Evolutionary conservation across 1,284 basidiomycete species (phyloP), one percentile per base, ranked within the genome.

Genomic region (Irpex rosettiformis): DNA sequence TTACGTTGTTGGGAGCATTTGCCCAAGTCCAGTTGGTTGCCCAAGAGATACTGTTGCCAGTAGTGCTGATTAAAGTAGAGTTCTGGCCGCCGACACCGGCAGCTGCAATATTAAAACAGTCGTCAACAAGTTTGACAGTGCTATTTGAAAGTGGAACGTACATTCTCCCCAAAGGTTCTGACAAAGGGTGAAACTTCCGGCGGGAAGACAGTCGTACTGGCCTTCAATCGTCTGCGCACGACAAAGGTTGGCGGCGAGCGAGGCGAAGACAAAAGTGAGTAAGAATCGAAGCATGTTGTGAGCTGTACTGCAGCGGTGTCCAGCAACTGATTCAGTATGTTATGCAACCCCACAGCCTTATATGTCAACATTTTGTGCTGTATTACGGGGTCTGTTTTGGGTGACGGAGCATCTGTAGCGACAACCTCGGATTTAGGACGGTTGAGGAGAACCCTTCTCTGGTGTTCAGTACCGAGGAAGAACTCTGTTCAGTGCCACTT

Each of bases 1-100:
- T 84, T 57, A 84, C 82, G 58, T 71, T 75, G 66, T 83, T 83
- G 28, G 73, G 71, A 54, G 71, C 75, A 62, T 82, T 77, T 7
- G 77, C 75, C 83, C 83, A 84, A n/a, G 70, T 80, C 67, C 76
- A 85, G 57, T 73, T 75, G 30, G 83, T 85, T 40, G 74, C 74
- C 83, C 83, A 85, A 4, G 81, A 75, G 18, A 83, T 73, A 25
- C 65, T 68, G 61, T 75, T 72, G 2, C 77, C 75, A 22, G 70
- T 72, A 3, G 77, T 64, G 59, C 71, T 74, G 55, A 77, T 65
- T 45, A 84, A 68, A 1, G 81, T 84, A 1, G 82, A 80, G 52
- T 69, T 73, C 65, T 84, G 81, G 18, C 66, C 72, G 21, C 83
- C 83, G 3, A 77, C 77, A 4, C 83, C 82, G 30, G 71, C 70